These are phyloP conservation scores for Mucor mucedo DNA, from an alignment of 371 early-diverging fungal species.

Conservation along the genomic window DNA sequence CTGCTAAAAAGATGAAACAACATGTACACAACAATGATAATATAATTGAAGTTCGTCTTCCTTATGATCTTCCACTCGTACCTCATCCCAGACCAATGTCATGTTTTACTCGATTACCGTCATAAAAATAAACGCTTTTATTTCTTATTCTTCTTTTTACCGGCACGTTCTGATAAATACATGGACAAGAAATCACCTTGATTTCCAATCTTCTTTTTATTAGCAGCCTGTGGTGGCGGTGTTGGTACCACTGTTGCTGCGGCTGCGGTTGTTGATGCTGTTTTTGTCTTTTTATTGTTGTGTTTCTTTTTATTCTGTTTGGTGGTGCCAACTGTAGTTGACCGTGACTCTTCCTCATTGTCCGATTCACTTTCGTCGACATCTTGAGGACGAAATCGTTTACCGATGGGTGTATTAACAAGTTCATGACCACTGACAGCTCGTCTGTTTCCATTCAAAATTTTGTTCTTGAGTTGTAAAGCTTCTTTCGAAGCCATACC, in stretches of 20 bases:
- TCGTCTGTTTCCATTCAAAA: constrained; percentile 50
- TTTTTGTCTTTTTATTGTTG: background rate
- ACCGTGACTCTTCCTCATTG: constrained; percentile 54
- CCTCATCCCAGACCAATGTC: constrained; percentile 5
- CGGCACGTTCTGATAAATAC: constrained; percentile 58
- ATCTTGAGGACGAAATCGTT: constrained; percentile 12
- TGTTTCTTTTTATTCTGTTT: constrained; percentile 1
- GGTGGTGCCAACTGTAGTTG: constrained; percentile 22
- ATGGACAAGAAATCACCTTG: constrained; percentile 60
- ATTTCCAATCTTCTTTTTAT: constrained; percentile 30
- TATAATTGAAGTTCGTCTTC: constrained; percentile 8
- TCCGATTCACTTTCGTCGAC: constrained; percentile 37
- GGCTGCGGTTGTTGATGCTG: constrained; percentile 4
- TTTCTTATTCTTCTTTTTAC: constrained; percentile 60
- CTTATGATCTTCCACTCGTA: constrained; percentile 8
- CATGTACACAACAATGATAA: background rate
- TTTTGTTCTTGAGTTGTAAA: constrained; percentile 48
- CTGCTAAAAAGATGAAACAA: background rate
- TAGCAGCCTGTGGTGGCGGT: background rate
- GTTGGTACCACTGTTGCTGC: background rate
- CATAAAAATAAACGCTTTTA: constrained; percentile 23
- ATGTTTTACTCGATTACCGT: constrained; percentile 12
- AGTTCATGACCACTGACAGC: constrained; percentile 38
- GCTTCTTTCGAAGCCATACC: constrained; percentile 44
- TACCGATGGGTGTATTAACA: constrained; percentile 29